A percentile compares a stretch with the other conserved stretches of the same genome.
phyloP scores from a whole-genome alignment of 2,329 filamentous ascomycete species.

The Arthrocladium fulminans region DNA sequence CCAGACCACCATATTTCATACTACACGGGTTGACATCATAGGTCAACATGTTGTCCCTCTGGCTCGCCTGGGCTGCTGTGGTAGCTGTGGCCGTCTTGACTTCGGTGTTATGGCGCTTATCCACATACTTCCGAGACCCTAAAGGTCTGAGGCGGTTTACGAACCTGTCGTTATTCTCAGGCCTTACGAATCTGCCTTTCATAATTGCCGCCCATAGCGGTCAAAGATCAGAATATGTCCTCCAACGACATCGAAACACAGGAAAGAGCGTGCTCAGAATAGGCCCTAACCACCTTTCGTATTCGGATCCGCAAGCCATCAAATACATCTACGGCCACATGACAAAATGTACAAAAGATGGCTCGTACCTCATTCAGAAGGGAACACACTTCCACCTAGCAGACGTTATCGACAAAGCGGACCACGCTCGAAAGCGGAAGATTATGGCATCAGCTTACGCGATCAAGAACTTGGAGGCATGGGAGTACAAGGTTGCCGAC shows the following conservation, averaged over 20 bases:
- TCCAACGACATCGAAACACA: conserved; percentile 2
- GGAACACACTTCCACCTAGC: conserved; percentile 30
- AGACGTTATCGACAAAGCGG: conserved; percentile 32
- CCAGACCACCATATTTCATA: too few species aligned
- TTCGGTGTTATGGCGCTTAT: conserved; percentile 3
- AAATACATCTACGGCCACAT: conserved; percentile 32
- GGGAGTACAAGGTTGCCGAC: conserved; percentile 35
- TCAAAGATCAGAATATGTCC: conserved; percentile 14
- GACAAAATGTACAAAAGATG: conserved; percentile 30
- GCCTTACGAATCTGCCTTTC: conserved; percentile 38
- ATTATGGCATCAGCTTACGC: conserved; percentile 33
- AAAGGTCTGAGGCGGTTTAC: conserved; percentile 44
- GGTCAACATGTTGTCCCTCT: conserved; percentile 1
- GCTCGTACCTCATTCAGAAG: conserved; percentile 24
- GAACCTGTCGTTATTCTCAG: conserved; percentile 35
- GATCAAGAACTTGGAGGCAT: conserved; percentile 32
- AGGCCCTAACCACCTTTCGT: conserved; percentile 7
- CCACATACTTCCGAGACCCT: conserved; percentile 38
- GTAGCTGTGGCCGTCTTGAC: neutral
- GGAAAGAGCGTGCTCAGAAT: neutral
- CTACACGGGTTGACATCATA: too few species aligned
- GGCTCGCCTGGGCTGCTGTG: neutral
- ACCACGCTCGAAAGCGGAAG: conserved; percentile 34
- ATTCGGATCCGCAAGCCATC: conserved; percentile 5
- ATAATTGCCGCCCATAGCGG: conserved; percentile 19